Percentiles rank a stretch among this genome's conserved stretches.
phyloP scores from a whole-genome alignment of 2,329 filamentous ascomycete genomes.

The Botryotinia calthae region DNA sequence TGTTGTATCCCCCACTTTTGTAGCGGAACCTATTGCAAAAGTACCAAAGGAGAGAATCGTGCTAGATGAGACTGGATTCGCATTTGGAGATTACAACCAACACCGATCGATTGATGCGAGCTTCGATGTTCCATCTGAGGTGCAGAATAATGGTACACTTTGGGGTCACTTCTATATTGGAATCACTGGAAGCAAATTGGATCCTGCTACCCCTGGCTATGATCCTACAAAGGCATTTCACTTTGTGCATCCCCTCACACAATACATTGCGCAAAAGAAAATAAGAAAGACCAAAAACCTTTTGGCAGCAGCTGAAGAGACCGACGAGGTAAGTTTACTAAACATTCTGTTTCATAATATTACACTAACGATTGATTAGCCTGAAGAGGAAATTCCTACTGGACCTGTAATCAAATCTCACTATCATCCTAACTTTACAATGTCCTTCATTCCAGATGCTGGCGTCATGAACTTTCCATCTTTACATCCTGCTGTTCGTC shows the following conservation, averaged over 20 bases:
- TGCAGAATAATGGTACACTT: conserved; percentile 89
- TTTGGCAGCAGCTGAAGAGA: conserved; percentile 54
- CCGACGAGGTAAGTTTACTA: conserved; percentile 45
- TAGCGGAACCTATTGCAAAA: conserved; percentile 64
- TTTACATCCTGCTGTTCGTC: conserved; percentile 70
- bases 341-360: conserved; percentile 31
- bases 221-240: conserved; percentile 75
- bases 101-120: conserved; percentile 72
- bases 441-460: conserved; percentile 80
- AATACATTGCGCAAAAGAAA: conserved; percentile 91
- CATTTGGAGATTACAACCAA: conserved; percentile 75
- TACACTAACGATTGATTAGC: conserved; percentile 48
- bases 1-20: conserved; percentile 75
- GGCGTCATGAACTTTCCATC: conserved; percentile 66
- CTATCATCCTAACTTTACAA: conserved; percentile 92
- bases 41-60: conserved; percentile 68
- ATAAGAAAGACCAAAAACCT: conserved; percentile 82
- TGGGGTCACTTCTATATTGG: conserved; percentile 94
- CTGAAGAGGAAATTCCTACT: conserved; percentile 49
- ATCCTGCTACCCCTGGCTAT: conserved; percentile 70
- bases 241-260: conserved; percentile 80
- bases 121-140: conserved; percentile 72
- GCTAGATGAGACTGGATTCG: conserved; percentile 76
- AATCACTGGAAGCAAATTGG: conserved; percentile 70
- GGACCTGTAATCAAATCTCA: conserved; percentile 77